Evolutionary conservation across 2,329 filamentous ascomycete species (phyloP).

Genomic region (Alternaria angustiovoidea): DNA sequence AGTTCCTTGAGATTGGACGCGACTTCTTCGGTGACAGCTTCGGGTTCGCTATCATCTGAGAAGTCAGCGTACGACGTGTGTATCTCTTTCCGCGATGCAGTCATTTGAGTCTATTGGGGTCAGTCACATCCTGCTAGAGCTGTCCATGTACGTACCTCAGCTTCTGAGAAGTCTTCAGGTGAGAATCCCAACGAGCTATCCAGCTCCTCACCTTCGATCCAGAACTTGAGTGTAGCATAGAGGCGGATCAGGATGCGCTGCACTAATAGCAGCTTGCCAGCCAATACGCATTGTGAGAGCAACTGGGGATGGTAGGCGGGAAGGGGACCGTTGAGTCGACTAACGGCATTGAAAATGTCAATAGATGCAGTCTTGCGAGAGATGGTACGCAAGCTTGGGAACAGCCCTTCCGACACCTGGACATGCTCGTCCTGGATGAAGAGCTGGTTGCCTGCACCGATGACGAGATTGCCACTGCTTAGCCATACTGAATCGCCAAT

Average conservation of each 20-base stretch:
- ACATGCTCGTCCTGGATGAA: conserved; percentile 85
- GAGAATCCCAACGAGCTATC: conserved; percentile 76
- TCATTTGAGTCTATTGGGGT: conserved; percentile 45
- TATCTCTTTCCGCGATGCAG: conserved; percentile 57
- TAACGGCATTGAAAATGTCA: conserved; percentile 83
- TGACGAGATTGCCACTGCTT: conserved; percentile 80
- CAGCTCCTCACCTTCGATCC: conserved; percentile 79
- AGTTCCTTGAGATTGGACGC: conserved; percentile 77
- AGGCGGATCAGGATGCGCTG: conserved; percentile 76
- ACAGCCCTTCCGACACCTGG: conserved; percentile 67
- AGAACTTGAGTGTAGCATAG: conserved; percentile 80
- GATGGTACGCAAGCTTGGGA: conserved; percentile 63
- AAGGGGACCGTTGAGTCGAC: conserved; percentile 83
- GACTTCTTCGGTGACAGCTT: conserved; percentile 74
- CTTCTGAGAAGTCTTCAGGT: conserved; percentile 58
- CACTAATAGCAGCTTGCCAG: conserved; percentile 76
- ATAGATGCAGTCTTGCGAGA: conserved; percentile 60
- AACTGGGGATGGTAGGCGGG: conserved; percentile 94
- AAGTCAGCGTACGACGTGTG: conserved; percentile 62
- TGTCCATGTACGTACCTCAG: conserved; percentile 49
- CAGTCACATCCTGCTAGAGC: background rate
- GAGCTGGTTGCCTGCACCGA: conserved; percentile 90
- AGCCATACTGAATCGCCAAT: conserved; percentile 96
- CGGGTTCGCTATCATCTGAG: conserved; percentile 64
- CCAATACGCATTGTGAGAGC: conserved; percentile 82